Base-by-base conservation (phyloP, 768 basidiomycete species). In the Lactifluus subvellereus region DNA sequence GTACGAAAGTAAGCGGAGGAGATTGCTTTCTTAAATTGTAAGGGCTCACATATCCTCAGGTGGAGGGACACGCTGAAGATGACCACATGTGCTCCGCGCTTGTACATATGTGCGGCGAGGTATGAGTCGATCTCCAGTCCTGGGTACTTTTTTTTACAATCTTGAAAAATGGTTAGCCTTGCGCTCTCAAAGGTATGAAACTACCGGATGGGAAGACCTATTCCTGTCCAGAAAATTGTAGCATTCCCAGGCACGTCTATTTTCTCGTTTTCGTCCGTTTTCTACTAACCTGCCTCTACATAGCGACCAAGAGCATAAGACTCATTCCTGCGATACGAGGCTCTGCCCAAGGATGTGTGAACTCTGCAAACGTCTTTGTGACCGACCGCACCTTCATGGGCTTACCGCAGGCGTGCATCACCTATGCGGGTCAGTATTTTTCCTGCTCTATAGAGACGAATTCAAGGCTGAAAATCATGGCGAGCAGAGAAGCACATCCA, bases 21-120 rank as follows among this genome's bases (percentile, higher is more conserved):
- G 20, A 37, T 22, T 35, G 13, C 1, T 11, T 9, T n/a, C 11
- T 7, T 9, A 10, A 33, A 11, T 32, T 6, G 4, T 9, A 35
- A 3, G 14, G 22, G 4, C 50, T 48, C 9, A 62, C 37, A 11
- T 8, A n/a, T 20, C 7, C 4, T n/a, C 67, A 87, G 83, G 73
- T 80, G 7, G 71, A 75, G 4, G 76, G 76, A 30, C 84, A 86
- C 56, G 35, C 55, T 1, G 83, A 78, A 1, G 77, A 75, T 0
- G 78, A 77, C 6, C 86, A 86, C 66, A 59, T 79, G 58, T 87
- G 85, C 66, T 77, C 83, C 0, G 82, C 84, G 2, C 71, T 73
- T 16, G 67, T 77, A 1, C 86, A 87, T 62, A 78, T 77, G 42
- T 87, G 86, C 59, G 84, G 83, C 20, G 72, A 79, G 77, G 85